These are phyloP conservation scores for Rhizopogon sp. DNA, from an alignment of 768 basidiomycete genomes.

Conservation along the genomic window DNA sequence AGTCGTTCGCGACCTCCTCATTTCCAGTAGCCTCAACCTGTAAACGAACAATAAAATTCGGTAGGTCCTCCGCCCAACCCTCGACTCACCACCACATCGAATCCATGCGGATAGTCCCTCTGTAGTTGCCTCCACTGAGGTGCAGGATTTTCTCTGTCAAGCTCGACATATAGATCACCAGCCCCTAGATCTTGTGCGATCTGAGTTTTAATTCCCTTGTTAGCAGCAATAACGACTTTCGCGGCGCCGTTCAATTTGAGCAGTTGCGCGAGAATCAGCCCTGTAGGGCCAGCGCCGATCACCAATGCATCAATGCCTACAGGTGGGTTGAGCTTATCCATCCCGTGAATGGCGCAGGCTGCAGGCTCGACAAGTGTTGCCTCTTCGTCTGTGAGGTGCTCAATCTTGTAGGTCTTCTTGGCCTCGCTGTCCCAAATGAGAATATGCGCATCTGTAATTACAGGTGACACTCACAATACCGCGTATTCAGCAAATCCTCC, in stretches of 20 bases:
- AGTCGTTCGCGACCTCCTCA: slow-evolving; percentile 34
- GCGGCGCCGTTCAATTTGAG: slow-evolving; percentile 24
- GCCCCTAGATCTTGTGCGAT: slow-evolving; percentile 34
- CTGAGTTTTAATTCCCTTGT: slow-evolving; percentile 38
- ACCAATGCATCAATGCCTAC: slow-evolving; percentile 37
- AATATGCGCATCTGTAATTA: neutral
- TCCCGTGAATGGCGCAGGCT: slow-evolving; percentile 39
- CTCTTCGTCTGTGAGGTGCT: slow-evolving; percentile 37
- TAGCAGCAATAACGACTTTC: slow-evolving; percentile 25
- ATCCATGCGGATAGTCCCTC: slow-evolving; percentile 38
- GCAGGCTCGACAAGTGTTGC: slow-evolving; percentile 38
- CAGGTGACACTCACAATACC: slow-evolving; percentile 26
- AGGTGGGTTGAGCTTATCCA: slow-evolving; percentile 37
- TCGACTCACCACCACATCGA: slow-evolving; percentile 33
- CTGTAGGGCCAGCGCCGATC: slow-evolving; percentile 39
- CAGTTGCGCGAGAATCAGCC: slow-evolving; percentile 38
- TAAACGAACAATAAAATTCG: neutral
- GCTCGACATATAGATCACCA: slow-evolving; percentile 35
- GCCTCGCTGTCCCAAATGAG: slow-evolving; percentile 13
- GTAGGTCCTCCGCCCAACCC: neutral
- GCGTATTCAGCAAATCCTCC: slow-evolving; percentile 41
- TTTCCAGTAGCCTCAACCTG: slow-evolving; percentile 37
- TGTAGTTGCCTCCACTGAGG: slow-evolving; percentile 36
- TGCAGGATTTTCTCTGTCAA: slow-evolving; percentile 31
- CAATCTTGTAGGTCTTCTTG: slow-evolving; percentile 36